Conservation (phyloP, 169 alveolate genomes). For the Cryptosporidium xiaoi region DNA sequence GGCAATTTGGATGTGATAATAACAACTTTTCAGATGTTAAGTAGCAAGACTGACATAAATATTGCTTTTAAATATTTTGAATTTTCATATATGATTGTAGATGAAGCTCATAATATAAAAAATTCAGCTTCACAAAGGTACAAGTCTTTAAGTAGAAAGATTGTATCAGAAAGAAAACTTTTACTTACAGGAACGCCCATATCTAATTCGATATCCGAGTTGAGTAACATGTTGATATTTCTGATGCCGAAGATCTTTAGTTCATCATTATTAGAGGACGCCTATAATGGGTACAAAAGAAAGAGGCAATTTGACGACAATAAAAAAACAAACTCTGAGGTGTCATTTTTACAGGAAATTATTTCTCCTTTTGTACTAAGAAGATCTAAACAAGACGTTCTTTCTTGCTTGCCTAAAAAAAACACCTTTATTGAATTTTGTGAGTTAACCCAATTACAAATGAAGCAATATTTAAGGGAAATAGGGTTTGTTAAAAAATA, state of each 20-base stretch:
- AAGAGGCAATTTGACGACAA: background rate
- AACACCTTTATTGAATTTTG: slow-evolving; percentile 76
- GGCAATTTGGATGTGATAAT: slow-evolving; percentile 33
- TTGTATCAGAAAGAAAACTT: slow-evolving; percentile 85
- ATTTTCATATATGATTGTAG: slow-evolving; percentile 86
- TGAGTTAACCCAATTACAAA: slow-evolving; percentile 28
- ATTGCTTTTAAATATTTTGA: slow-evolving; percentile 56
- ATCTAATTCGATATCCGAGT: slow-evolving; percentile 80
- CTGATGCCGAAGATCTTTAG: slow-evolving; percentile 90
- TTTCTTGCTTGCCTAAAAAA: slow-evolving; percentile 87
- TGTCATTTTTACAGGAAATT: slow-evolving; percentile 82
- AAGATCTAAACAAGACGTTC: slow-evolving; percentile 87
- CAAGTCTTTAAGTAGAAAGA: slow-evolving; percentile 84
- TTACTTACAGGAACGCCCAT: slow-evolving; percentile 89
- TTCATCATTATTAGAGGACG: slow-evolving; percentile 80
- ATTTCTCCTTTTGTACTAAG: slow-evolving; percentile 90
- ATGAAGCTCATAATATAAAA: slow-evolving; percentile 93
- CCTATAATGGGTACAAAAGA: slow-evolving; percentile 80
- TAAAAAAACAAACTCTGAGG: slow-evolving; percentile 70
- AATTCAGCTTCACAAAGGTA: slow-evolving; percentile 89
- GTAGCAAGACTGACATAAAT: slow-evolving; percentile 44
- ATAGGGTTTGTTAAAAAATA: slow-evolving; percentile 1
- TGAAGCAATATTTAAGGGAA: slow-evolving; percentile 22
- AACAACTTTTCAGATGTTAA: slow-evolving; percentile 67
- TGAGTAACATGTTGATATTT: slow-evolving; percentile 88